Conservation (phyloP, 176 grass and related monocot species). For the Oryza longistaminata region DNA sequence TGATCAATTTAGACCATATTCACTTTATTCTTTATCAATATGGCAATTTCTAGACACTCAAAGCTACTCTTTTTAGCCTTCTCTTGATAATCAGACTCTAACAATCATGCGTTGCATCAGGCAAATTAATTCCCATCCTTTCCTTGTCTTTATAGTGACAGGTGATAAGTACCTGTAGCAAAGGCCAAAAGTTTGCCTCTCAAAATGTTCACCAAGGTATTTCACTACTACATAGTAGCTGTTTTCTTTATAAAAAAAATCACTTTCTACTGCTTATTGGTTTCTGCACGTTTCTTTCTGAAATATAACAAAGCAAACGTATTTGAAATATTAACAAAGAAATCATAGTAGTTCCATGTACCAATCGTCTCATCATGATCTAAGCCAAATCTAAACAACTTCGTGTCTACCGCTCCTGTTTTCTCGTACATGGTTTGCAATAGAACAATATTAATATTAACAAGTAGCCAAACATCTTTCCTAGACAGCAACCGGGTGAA, state of each 20-base stretch:
- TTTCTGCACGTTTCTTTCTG: not conserved
- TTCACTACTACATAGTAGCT: not conserved
- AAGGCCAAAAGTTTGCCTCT: not conserved
- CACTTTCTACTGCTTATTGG: not conserved
- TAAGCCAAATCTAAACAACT: not conserved
- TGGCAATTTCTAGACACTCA: not conserved
- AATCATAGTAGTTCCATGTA: not conserved
- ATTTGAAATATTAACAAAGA: not conserved
- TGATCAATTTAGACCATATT: not conserved
- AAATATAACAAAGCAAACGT: not conserved
- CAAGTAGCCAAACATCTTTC: slow-evolving; percentile 39
- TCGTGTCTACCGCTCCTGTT: not conserved
- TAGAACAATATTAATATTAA: not conserved
- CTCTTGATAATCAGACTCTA: not conserved
- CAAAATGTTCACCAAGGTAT: not conserved
- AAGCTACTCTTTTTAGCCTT: not conserved
- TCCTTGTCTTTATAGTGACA: not conserved
- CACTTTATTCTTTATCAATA: not conserved
- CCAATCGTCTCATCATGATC: not conserved
- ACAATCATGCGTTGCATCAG: not conserved
- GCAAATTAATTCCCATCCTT: not conserved
- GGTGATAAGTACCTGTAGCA: not conserved
- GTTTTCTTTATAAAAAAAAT: too few species aligned
- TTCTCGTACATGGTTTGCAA: slow-evolving; percentile 5
- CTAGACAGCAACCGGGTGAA: slow-evolving; percentile 28